Evolutionary conservation across 352 stramenopile genomes (phyloP).

Genomic region (Thalassiosira livingstoniorum): DNA sequence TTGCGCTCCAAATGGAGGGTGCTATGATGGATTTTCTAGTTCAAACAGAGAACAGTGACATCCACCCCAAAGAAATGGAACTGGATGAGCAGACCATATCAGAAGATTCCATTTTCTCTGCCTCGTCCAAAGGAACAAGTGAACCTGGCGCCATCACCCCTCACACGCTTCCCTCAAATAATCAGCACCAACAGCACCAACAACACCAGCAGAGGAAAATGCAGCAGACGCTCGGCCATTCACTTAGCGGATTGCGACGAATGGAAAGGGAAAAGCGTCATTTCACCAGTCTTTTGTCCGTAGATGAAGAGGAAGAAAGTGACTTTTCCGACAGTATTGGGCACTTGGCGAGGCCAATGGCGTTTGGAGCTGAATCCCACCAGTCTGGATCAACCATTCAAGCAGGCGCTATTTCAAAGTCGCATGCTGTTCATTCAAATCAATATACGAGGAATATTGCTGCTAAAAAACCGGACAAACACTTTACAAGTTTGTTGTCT

Average conservation of each 20-base stretch:
- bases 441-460: neutral
- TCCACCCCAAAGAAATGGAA: neutral
- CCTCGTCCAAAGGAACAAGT: neutral
- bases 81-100: neutral
- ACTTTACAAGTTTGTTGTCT: constrained; percentile 29
- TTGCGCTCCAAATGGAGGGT: constrained; percentile 54
- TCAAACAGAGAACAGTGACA: neutral
- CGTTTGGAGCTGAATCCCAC: no score
- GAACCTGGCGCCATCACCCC: neutral
- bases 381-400: no score
- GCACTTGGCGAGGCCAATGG: no score
- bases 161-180: neutral
- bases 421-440: no score
- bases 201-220: neutral
- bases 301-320: constrained; percentile 38
- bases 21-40: constrained; percentile 55
- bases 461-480: neutral
- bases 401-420: no score
- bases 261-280: constrained; percentile 17
- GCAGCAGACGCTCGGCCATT: no score
- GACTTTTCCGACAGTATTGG: no score
- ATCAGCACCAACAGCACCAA: neutral
- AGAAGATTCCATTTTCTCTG: neutral
- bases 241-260: neutral
- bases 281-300: constrained; percentile 28